These are phyloP conservation scores for Bryum argenteum DNA, from an alignment of 225 moss, liverwort and hornwort genomes.

Conservation along the genomic window DNA sequence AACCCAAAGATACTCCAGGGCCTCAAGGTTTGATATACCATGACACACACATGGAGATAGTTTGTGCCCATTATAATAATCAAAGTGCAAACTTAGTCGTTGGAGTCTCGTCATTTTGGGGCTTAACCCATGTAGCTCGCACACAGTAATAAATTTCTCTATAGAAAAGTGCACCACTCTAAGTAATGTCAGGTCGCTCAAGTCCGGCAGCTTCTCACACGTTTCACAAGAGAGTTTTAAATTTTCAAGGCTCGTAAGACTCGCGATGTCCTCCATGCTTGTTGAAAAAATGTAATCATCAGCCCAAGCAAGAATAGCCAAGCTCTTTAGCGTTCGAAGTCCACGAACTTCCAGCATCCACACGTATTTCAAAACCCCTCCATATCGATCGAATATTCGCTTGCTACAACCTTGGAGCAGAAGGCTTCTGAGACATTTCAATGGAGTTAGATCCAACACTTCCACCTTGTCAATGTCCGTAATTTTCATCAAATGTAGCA, in stretches of 20 bases:
- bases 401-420: background rate
- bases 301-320: conserved; percentile 13
- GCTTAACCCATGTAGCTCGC: background rate
- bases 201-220: conserved; percentile 18
- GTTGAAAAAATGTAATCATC: background rate
- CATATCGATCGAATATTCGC: too few species aligned
- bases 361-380: too few species aligned
- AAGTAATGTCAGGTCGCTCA: conserved; percentile 15
- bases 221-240: background rate
- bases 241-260: conserved; percentile 5
- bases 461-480: background rate
- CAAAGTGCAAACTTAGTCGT: background rate
- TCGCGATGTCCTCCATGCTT: conserved; percentile 12
- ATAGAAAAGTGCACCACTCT: conserved; percentile 15
- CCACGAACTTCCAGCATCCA: background rate
- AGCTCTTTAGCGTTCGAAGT: conserved; percentile 9
- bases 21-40: conserved; percentile 5
- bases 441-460: background rate
- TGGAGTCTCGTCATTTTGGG: conserved; percentile 11
- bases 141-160: background rate
- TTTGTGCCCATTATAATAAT: background rate
- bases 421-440: conserved; percentile 9
- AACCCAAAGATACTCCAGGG: conserved; percentile 13
- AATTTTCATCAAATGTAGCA: conserved; percentile 1
- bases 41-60: background rate